A percentile compares a stretch with the other conserved stretches of the same genome.
phyloP scores from a whole-genome alignment of 768 basidiomycete species.

The Boletales sp. region DNA sequence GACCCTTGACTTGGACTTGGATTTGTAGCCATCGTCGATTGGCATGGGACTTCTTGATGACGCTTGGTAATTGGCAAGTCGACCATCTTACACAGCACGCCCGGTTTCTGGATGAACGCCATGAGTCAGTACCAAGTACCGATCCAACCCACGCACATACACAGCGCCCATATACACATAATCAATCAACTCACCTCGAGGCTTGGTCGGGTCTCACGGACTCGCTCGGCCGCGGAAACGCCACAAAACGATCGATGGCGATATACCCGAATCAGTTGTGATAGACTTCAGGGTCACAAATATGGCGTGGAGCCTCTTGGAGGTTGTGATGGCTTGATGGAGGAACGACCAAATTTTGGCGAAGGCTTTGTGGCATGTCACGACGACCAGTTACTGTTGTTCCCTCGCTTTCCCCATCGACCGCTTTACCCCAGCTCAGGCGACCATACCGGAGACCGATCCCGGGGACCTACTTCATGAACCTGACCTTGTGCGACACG shows the following conservation, averaged over 20 bases:
- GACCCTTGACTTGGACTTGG: slow-evolving; percentile 2
- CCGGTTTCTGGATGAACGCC: not conserved
- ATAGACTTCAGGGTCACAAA: slow-evolving; percentile 16
- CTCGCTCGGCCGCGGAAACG: slow-evolving; percentile 13
- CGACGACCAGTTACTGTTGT: not conserved
- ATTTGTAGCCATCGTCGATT: not conserved
- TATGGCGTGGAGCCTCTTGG: not conserved
- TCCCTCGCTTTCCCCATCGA: not conserved
- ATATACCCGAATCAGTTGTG: slow-evolving; percentile 1
- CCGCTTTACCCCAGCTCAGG: not conserved
- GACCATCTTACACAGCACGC: slow-evolving; percentile 5
- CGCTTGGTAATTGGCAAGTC: not conserved
- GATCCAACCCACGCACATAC: not conserved
- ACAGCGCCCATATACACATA: not conserved
- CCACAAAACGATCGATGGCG: slow-evolving; percentile 7
- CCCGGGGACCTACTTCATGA: not conserved
- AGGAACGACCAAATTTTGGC: too few species aligned
- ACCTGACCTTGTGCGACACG: not conserved
- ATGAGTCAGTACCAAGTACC: not conserved
- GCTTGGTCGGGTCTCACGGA: not conserved
- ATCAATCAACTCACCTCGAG: slow-evolving; percentile 11
- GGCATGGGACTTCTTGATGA: not conserved
- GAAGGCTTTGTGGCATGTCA: not conserved
- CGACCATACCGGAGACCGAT: not conserved
- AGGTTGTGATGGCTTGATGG: too few species aligned